A percentile compares a stretch with the other conserved stretches of the same genome.
These are phyloP conservation scores for Nicotiana rustica DNA, from an alignment of 305 asterid genomes.

Conservation along the genomic window DNA sequence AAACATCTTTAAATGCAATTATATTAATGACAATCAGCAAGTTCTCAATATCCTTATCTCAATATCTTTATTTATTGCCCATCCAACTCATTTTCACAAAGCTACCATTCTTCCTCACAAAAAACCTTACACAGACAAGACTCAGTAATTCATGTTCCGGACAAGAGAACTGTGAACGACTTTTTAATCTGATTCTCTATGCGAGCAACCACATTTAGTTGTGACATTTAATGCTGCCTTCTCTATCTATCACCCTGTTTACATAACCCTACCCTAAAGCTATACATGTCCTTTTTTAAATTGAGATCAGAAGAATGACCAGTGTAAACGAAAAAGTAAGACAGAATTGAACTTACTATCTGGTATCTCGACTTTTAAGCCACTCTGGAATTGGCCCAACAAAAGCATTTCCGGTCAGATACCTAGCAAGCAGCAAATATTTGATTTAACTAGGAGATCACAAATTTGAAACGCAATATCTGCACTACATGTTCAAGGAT, in stretches of 20 bases:
- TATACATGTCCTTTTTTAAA: slow-evolving; percentile 13
- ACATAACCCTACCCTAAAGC: slow-evolving; percentile 30
- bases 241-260: background rate
- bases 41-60: slow-evolving; percentile 1
- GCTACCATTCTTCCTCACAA: slow-evolving; percentile 1
- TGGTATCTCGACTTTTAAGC: slow-evolving; percentile 38
- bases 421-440: slow-evolving; percentile 41
- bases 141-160: slow-evolving; percentile 5
- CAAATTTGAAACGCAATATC: slow-evolving; percentile 3
- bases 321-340: background rate
- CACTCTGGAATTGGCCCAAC: slow-evolving; percentile 55
- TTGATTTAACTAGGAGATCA: slow-evolving; percentile 7
- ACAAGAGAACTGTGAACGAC: background rate
- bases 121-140: slow-evolving; percentile 14
- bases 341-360: slow-evolving; percentile 42
- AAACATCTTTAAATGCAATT: background rate
- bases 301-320: background rate
- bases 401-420: slow-evolving; percentile 56
- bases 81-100: slow-evolving; percentile 19
- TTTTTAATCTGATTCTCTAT: slow-evolving; percentile 21
- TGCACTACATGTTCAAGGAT: background rate
- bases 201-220: slow-evolving; percentile 28
- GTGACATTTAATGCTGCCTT: slow-evolving; percentile 26
- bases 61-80: background rate
- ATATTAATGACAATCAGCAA: background rate